These are phyloP conservation scores for Tylopilus sp. DNA, from an alignment of 768 basidiomycete genomes.

Conservation along the genomic window DNA sequence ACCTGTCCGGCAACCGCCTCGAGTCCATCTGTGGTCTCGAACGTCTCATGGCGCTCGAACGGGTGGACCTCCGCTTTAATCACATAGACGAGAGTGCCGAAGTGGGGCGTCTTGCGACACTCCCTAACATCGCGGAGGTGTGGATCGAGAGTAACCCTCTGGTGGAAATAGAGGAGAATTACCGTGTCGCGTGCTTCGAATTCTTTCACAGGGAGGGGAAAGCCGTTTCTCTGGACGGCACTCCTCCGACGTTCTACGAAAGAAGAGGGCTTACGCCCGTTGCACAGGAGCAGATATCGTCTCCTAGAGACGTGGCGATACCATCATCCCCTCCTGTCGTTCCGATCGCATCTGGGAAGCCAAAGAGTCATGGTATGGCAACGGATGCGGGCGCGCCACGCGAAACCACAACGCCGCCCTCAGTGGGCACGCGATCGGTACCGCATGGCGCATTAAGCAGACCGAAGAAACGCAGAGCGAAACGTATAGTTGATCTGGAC, in stretches of 20 bases:
- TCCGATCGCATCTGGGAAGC: slow-evolving; percentile 44
- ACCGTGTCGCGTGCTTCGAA: slow-evolving; percentile 76
- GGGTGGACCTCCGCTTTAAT: slow-evolving; percentile 81
- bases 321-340: slow-evolving; percentile 60
- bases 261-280: slow-evolving; percentile 51
- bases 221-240: slow-evolving; percentile 71
- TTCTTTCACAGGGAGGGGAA: slow-evolving; percentile 86
- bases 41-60: slow-evolving; percentile 78
- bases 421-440: slow-evolving; percentile 39
- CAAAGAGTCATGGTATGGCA: slow-evolving; percentile 15
- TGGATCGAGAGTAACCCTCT: slow-evolving; percentile 88
- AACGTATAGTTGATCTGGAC: slow-evolving; percentile 78
- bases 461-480: slow-evolving; percentile 56
- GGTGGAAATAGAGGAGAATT: slow-evolving; percentile 61
- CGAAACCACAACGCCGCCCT: slow-evolving; percentile 25
- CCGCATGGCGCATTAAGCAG: slow-evolving; percentile 46
- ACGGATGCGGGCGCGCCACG: slow-evolving; percentile 21
- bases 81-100: slow-evolving; percentile 80
- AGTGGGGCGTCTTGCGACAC: slow-evolving; percentile 72
- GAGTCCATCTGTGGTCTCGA: slow-evolving; percentile 96
- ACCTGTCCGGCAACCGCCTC: slow-evolving; percentile 82
- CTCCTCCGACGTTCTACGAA: slow-evolving; percentile 68
- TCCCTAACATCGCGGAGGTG: slow-evolving; percentile 77
- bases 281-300: slow-evolving; percentile 50
- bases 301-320: slow-evolving; percentile 44